These are phyloP conservation scores for Globisporangium polare DNA, from an alignment of 352 stramenopile species.

Conservation along the genomic window DNA sequence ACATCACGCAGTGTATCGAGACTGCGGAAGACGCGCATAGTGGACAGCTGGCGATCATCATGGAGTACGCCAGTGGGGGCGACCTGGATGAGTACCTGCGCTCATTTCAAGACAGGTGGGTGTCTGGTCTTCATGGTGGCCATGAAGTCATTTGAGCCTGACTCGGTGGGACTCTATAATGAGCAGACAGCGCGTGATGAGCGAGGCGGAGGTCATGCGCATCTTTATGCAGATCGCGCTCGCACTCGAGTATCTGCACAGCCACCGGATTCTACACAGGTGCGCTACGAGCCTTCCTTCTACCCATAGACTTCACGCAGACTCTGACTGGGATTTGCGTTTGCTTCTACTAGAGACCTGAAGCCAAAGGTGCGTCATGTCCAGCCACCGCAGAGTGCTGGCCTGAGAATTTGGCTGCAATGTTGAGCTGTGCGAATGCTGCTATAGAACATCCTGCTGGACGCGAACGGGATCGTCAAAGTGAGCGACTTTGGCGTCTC, in stretches of 20 bases:
- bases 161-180: constrained; percentile 2
- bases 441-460: constrained; percentile 48
- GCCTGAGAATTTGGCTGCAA: not conserved
- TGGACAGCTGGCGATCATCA: constrained; percentile 46
- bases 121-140: not conserved
- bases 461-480: constrained; percentile 57
- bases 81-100: constrained; percentile 54
- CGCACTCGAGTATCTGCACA: constrained; percentile 60
- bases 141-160: not conserved
- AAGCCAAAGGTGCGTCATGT: constrained; percentile 43
- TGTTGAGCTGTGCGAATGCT: not conserved
- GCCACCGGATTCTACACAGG: constrained; percentile 57
- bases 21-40: constrained; percentile 19
- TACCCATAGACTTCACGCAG: not conserved
- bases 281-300: constrained; percentile 7
- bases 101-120: constrained; percentile 1
- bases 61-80: constrained; percentile 70
- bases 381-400: not conserved
- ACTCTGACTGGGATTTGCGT: not conserved
- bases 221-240: constrained; percentile 65
- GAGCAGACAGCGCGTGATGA: constrained; percentile 16
- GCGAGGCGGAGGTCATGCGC: constrained; percentile 53
- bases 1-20: constrained; percentile 66
- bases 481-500: constrained; percentile 72
- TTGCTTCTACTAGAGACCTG: not conserved